Percentiles rank a stretch among this genome's conserved stretches.
These are phyloP conservation scores for Trapa bicornis DNA, from an alignment of 345 rosid genomes.

Conservation along the genomic window DNA sequence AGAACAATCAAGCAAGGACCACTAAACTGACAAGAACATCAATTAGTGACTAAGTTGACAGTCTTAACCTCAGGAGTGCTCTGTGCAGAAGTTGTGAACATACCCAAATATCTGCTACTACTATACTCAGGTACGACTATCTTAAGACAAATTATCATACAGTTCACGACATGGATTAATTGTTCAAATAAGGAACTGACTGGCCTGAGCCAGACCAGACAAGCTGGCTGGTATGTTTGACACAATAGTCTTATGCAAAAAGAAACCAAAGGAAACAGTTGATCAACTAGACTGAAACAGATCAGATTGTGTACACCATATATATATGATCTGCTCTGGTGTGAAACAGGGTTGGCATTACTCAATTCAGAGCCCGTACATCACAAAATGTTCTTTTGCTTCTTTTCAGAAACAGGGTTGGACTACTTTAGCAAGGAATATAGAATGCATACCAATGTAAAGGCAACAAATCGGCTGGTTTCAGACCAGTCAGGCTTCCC, in stretches of 20 bases:
- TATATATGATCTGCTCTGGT: not conserved
- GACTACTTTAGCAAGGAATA: not conserved
- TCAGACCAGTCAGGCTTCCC: conserved; percentile 81
- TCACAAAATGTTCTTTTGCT: not conserved
- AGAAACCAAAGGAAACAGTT: not conserved
- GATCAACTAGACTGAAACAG: not conserved
- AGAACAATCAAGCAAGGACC: not conserved
- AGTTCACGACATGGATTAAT: not conserved
- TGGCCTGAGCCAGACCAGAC: not conserved
- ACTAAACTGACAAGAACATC: not conserved
- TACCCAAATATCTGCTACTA: not conserved
- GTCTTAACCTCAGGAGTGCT: not conserved
- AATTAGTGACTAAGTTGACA: not conserved
- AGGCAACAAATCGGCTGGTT: conserved; percentile 83
- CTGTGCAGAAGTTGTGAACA: not conserved
- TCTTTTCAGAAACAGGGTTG: not conserved
- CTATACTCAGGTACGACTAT: not conserved
- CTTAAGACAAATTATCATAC: not conserved
- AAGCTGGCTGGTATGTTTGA: not conserved
- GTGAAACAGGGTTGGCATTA: not conserved
- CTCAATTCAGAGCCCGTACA: not conserved
- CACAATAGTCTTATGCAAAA: not conserved
- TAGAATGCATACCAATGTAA: conserved; percentile 47
- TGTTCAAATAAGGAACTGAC: not conserved
- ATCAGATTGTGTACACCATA: no score